Evolutionary conservation across 2,329 filamentous ascomycete genomes (phyloP).

Genomic region (Curvularia verruculosa): DNA sequence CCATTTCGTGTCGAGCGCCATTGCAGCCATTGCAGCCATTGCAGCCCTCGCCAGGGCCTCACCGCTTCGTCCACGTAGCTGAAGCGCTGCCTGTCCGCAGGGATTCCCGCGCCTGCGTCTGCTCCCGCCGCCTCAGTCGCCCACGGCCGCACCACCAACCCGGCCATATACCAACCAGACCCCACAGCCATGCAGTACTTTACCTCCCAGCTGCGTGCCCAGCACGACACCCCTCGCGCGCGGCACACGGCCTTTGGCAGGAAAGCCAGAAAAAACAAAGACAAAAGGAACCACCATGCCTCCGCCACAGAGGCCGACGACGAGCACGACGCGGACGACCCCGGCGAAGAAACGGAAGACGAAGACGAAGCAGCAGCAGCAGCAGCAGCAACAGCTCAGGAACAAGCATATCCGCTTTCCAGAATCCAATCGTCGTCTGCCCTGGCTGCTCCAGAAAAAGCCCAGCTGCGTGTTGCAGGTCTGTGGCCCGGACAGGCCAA

Average conservation of each 20-base stretch:
- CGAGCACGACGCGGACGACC: slow-evolving; percentile 7
- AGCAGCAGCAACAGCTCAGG: not conserved
- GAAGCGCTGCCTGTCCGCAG: not conserved
- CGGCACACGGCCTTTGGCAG: slow-evolving; percentile 33
- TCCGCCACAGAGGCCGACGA: slow-evolving; percentile 23
- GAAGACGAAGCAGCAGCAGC: too few species aligned
- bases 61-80: slow-evolving; percentile 12
- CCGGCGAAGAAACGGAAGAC: not conserved
- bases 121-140: slow-evolving; percentile 15
- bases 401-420: slow-evolving; percentile 6
- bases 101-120: slow-evolving; percentile 5
- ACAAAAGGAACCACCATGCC: slow-evolving; percentile 25
- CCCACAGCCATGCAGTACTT: slow-evolving; percentile 42
- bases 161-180: not conserved
- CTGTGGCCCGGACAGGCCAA: slow-evolving; percentile 46
- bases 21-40: too few species aligned
- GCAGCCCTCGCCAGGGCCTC: slow-evolving; percentile 5
- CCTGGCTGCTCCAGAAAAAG: slow-evolving; percentile 30
- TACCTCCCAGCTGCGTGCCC: slow-evolving; percentile 37
- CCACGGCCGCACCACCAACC: not conserved
- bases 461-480: slow-evolving; percentile 51
- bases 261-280: slow-evolving; percentile 30
- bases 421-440: slow-evolving; percentile 26
- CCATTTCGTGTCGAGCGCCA: too few species aligned
- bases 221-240: slow-evolving; percentile 41